Evolutionary conservation across 192 early-diverging fungal species (phyloP).

Genomic region (Backusella macrospora): DNA sequence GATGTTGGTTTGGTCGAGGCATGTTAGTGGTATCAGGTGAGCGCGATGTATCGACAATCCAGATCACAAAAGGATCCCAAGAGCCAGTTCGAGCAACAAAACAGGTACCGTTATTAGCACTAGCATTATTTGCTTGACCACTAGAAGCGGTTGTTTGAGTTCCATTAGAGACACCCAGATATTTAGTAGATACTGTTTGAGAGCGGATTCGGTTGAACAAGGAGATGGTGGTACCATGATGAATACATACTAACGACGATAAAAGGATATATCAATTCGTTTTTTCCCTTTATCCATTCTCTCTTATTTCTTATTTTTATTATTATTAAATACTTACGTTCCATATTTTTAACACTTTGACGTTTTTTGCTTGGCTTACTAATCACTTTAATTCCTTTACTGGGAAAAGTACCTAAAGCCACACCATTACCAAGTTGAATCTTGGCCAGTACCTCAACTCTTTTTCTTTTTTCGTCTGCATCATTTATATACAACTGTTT

Average conservation of each 20-base stretch:
- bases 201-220: slow-evolving; percentile 89
- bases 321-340: slow-evolving; percentile 48
- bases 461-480: slow-evolving; percentile 81
- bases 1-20: slow-evolving; percentile 26
- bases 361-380: slow-evolving; percentile 93
- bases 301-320: not conserved
- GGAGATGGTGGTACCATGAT: slow-evolving; percentile 83
- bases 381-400: slow-evolving; percentile 83
- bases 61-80: slow-evolving; percentile 90
- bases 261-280: not conserved
- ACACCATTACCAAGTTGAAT: slow-evolving; percentile 69
- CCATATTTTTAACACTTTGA: slow-evolving; percentile 80
- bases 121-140: not conserved
- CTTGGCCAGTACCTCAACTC: slow-evolving; percentile 73
- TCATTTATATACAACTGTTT: slow-evolving; percentile 86
- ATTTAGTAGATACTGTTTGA: slow-evolving; percentile 90
- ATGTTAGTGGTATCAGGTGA: slow-evolving; percentile 40
- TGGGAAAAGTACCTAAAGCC: slow-evolving; percentile 68
- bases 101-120: slow-evolving; percentile 51
- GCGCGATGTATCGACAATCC: slow-evolving; percentile 73
- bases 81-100: slow-evolving; percentile 71
- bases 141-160: slow-evolving; percentile 8
- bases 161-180: slow-evolving; percentile 62
- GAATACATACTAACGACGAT: slow-evolving; percentile 68
- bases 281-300: not conserved